Conservation (phyloP, 192 early-diverging fungal species). For the Backusella mclennaniae region DNA sequence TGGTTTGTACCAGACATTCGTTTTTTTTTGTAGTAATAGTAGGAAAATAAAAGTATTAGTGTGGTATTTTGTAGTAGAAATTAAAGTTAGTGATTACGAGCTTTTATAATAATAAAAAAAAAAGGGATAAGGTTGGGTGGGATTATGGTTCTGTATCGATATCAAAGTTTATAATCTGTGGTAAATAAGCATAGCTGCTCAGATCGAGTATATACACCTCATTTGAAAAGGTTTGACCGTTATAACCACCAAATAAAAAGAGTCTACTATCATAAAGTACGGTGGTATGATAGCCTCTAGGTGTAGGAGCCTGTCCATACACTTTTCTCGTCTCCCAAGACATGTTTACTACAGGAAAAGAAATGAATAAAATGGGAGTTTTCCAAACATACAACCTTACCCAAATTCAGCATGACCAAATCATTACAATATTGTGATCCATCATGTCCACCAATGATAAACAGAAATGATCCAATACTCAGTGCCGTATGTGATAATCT, state of each 20-base stretch:
- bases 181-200: constrained; percentile 80
- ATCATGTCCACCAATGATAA: constrained; percentile 85
- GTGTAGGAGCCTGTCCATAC: constrained; percentile 59
- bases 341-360: constrained; percentile 59
- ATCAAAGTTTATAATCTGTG: constrained; percentile 78
- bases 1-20: too few relatives aligned
- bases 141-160: constrained; percentile 11
- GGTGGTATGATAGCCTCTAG: constrained; percentile 81
- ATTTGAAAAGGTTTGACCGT: constrained; percentile 75
- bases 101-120: too few relatives aligned
- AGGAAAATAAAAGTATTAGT: too few relatives aligned
- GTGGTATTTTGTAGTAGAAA: background rate
- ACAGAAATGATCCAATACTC: constrained; percentile 83
- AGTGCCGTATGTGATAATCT: constrained; percentile 80
- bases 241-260: constrained; percentile 83
- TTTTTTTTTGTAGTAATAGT: too few relatives aligned
- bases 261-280: constrained; percentile 75
- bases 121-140: too few relatives aligned
- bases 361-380: background rate
- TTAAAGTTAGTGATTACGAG: too few relatives aligned
- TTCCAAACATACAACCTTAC: constrained; percentile 20
- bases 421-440: constrained; percentile 76
- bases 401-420: constrained; percentile 76
- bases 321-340: constrained; percentile 76
- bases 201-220: constrained; percentile 83